Conservation (phyloP, 306 rosid genomes). For the Dalbergia cochinchinensis region DNA sequence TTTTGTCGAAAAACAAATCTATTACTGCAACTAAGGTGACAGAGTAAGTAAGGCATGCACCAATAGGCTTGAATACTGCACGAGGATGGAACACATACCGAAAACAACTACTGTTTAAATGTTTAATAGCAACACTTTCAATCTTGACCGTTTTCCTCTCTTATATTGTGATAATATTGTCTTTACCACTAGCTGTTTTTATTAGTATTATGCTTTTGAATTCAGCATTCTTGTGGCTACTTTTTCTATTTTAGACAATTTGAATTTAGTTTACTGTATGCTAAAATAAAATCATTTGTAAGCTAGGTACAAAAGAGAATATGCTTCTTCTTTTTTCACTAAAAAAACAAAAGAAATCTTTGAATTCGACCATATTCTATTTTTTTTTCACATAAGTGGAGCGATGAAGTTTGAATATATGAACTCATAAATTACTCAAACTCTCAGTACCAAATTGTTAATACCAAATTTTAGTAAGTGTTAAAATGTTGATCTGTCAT, state of each 20-base stretch:
- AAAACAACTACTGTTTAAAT: slow-evolving; percentile 25
- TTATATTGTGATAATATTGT: background rate
- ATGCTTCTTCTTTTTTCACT: too few species aligned
- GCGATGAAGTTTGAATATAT: too few species aligned
- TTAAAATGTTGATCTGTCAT: too few species aligned
- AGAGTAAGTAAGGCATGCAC: slow-evolving; percentile 46
- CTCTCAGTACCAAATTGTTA: too few species aligned
- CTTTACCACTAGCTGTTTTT: slow-evolving; percentile 5
- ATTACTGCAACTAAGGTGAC: background rate
- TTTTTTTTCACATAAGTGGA: background rate
- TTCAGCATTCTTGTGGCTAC: background rate
- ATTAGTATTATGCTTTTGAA: background rate
- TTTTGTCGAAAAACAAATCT: background rate
- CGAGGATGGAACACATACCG: slow-evolving; percentile 40
- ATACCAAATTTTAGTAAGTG: too few species aligned
- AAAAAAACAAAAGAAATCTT: background rate
- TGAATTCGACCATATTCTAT: background rate
- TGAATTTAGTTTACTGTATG: background rate
- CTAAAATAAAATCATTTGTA: background rate
- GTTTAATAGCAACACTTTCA: background rate
- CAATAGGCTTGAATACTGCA: slow-evolving; percentile 27
- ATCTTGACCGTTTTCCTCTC: background rate
- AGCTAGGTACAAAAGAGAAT: background rate
- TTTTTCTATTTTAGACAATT: background rate
- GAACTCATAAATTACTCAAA: too few species aligned